These are phyloP conservation scores for Cercophora newfieldiana DNA, from an alignment of 495 filamentous ascomycete species.

Conservation along the genomic window DNA sequence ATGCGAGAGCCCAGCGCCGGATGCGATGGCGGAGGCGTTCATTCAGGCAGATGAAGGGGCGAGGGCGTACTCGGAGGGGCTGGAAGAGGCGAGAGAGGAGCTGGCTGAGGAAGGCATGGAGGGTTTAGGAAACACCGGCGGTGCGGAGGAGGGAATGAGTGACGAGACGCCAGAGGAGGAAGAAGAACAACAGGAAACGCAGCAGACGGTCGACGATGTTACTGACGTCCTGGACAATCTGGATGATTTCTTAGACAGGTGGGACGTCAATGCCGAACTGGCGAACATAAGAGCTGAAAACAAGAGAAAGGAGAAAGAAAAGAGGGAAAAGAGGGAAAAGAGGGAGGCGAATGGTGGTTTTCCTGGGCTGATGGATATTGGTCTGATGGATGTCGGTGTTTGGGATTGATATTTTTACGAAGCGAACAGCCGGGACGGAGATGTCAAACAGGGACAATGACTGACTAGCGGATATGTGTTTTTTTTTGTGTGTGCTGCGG, in stretches of 20 bases:
- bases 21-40: constrained; percentile 46
- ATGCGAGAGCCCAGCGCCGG: constrained; percentile 37
- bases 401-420: constrained; percentile 20
- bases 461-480: neutral
- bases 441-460: neutral
- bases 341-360: neutral
- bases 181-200: constrained; percentile 17
- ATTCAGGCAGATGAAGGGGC: constrained; percentile 20
- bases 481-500: neutral
- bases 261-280: constrained; percentile 44
- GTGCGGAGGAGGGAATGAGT: constrained; percentile 1
- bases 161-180: constrained; percentile 18
- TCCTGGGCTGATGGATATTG: neutral
- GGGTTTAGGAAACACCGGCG: neutral
- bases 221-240: constrained; percentile 44
- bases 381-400: constrained; percentile 12
- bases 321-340: constrained; percentile 7
- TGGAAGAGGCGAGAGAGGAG: neutral
- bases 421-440: neutral
- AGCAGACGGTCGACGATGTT: constrained; percentile 38
- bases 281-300: constrained; percentile 26
- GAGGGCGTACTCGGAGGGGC: neutral
- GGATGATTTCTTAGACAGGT: constrained; percentile 41
- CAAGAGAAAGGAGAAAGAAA: constrained; percentile 16
- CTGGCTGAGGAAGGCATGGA: neutral